Evolutionary conservation across 345 rosid genomes (phyloP), one percentile per base, ranked within the genome.

Genomic region (Aurinia saxatilis): DNA sequence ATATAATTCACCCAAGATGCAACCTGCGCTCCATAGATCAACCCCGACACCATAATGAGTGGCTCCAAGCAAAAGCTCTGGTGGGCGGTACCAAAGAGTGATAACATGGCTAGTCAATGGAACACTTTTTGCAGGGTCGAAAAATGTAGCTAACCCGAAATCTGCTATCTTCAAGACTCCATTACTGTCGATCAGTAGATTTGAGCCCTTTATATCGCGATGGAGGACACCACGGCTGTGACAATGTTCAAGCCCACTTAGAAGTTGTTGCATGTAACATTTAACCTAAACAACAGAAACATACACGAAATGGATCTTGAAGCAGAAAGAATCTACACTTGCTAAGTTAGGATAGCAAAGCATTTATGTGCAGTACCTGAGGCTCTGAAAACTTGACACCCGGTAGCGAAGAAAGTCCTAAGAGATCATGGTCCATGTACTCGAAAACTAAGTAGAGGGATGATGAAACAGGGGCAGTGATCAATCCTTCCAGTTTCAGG

Each of bases 391-490:
- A 93, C 69, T 85, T 84, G 54, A 72, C 45, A 16, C 91, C 85
- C 6, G 99, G 95, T 64, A 87, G 72, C 0, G 99, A 78, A 44
- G 85, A 76, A 68, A 93, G 85, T 57, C 99, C 99, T 25, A 89
- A 80, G 50, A 93, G 95, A 75, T 93, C 99, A 66, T 93, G 99
- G 56, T 93, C 99, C 99, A 93, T 93, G 66, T 90, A 93, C 69
- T 93, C 95, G 10, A 93, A 87, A 67, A 93, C 81, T 67, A 93
- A 95, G 78, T 85, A 90, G 73, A 93, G 78, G 64, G 85, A 81
- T 16, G 84, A 81, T 8, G 97, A 81, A 31, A 69, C 60, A 39
- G 69, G 75, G 12, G 99, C 87, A 57, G 99, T 81, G 72, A 93
- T 87, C 73, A 93, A 66, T 38, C 96, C 97, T 67, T 93, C 86